Evolutionary conservation across 495 filamentous ascomycete genomes (phyloP).

Genomic region (Lichina pygmaea): DNA sequence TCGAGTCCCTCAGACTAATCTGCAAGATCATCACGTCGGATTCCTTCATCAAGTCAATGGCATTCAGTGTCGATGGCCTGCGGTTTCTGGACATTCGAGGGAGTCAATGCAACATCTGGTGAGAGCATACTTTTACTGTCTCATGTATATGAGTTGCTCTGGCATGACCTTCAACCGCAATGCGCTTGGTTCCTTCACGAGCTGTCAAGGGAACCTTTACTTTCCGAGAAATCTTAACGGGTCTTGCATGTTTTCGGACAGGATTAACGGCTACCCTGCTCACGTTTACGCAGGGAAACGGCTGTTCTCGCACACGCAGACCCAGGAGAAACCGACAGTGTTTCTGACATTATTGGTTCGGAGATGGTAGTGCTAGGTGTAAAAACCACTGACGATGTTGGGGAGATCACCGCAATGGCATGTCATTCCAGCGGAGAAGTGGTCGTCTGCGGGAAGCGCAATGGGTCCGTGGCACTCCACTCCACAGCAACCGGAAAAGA

Average conservation of each 20-base stretch:
- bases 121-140: too few relatives aligned
- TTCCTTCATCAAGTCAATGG: slow-evolving; percentile 7
- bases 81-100: slow-evolving; percentile 13
- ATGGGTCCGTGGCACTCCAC: slow-evolving; percentile 9
- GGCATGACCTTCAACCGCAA: too few relatives aligned
- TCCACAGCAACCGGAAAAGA: slow-evolving; percentile 5
- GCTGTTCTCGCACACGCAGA: too few relatives aligned
- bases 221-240: too few relatives aligned
- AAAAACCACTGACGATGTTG: background rate
- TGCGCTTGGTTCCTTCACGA: too few relatives aligned
- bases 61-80: slow-evolving; percentile 9
- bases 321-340: too few relatives aligned
- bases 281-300: too few relatives aligned
- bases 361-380: slow-evolving; percentile 2
- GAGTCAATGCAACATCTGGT: slow-evolving; percentile 12
- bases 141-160: too few relatives aligned
- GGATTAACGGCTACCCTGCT: too few relatives aligned
- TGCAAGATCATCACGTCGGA: slow-evolving; percentile 9
- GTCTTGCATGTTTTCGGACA: too few relatives aligned
- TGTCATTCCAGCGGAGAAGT: slow-evolving; percentile 3
- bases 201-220: too few relatives aligned
- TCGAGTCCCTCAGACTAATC: slow-evolving; percentile 12
- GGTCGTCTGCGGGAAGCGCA: slow-evolving; percentile 8
- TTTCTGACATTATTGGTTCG: too few relatives aligned
- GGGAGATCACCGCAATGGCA: slow-evolving; percentile 7